Evolutionary conservation across 78 protist genomes (phyloP).

Genomic region (Isochrysis galbana): DNA sequence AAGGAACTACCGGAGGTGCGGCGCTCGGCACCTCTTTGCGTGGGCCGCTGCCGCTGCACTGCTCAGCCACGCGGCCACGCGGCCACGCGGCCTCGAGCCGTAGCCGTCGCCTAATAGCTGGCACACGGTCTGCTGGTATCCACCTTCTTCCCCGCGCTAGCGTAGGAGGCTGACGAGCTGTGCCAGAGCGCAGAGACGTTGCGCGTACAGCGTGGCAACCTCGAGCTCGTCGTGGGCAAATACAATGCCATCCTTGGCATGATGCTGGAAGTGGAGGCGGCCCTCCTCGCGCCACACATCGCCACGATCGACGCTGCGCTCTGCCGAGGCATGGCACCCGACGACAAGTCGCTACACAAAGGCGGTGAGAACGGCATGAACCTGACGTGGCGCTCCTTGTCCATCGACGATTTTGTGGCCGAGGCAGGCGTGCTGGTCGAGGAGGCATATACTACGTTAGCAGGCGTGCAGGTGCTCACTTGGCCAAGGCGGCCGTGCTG

Average conservation of each 20-base stretch:
- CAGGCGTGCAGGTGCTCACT: constrained; percentile 10
- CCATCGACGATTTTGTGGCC: constrained; percentile 58
- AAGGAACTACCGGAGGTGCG: constrained; percentile 34
- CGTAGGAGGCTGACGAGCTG: constrained; percentile 27
- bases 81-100: too few relatives aligned
- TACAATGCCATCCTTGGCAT: constrained; percentile 61
- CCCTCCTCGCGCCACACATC: constrained; percentile 60
- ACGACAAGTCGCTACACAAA: constrained; percentile 55
- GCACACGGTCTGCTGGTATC: too few relatives aligned
- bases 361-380: constrained; percentile 19
- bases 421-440: constrained; percentile 7
- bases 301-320: not conserved
- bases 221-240: constrained; percentile 51
- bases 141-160: too few relatives aligned
- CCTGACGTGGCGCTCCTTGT: constrained; percentile 20
- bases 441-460: constrained; percentile 1
- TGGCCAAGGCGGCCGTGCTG: too few relatives aligned
- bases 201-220: constrained; percentile 58
- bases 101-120: too few relatives aligned
- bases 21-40: too few relatives aligned
- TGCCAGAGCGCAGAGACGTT: constrained; percentile 43
- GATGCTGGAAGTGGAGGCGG: constrained; percentile 72
- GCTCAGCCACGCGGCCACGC: too few relatives aligned
- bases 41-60: too few relatives aligned
- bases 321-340: not conserved